These are phyloP conservation scores for Tetrapisispora fleetii DNA, from an alignment of 805 yeast species.

Conservation along the genomic window DNA sequence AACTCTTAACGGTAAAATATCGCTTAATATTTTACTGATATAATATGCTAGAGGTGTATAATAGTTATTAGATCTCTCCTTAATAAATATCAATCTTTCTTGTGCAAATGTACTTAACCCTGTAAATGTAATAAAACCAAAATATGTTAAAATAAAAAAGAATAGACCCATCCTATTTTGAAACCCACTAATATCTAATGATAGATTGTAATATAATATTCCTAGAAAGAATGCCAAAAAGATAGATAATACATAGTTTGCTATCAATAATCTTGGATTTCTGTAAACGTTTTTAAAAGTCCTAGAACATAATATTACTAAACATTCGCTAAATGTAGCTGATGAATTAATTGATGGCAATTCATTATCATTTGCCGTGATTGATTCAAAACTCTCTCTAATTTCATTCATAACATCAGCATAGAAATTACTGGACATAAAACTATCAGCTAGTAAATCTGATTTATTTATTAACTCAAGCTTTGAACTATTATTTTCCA, in stretches of 20 bases:
- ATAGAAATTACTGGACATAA: slow-evolving; percentile 27
- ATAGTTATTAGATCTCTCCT: slow-evolving; percentile 92
- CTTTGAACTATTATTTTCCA: background rate
- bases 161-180: slow-evolving; percentile 91
- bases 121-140: slow-evolving; percentile 90
- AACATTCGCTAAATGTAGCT: slow-evolving; percentile 57
- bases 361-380: slow-evolving; percentile 5
- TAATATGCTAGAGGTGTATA: slow-evolving; percentile 84
- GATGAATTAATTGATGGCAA: slow-evolving; percentile 11
- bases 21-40: slow-evolving; percentile 76
- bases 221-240: slow-evolving; percentile 81
- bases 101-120: slow-evolving; percentile 81
- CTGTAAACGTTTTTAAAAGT: slow-evolving; percentile 89
- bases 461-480: background rate
- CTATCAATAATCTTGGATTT: slow-evolving; percentile 78
- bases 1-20: slow-evolving; percentile 81
- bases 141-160: slow-evolving; percentile 80
- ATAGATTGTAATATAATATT: slow-evolving; percentile 66
- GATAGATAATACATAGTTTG: slow-evolving; percentile 72
- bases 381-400: background rate
- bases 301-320: slow-evolving; percentile 67
- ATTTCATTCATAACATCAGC: background rate
- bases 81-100: slow-evolving; percentile 79
- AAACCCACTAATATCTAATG: slow-evolving; percentile 89
- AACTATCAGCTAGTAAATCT: slow-evolving; percentile 22